Base-by-base conservation (phyloP, 805 yeast genomes). In the Lipomyces oligophaga region DNA sequence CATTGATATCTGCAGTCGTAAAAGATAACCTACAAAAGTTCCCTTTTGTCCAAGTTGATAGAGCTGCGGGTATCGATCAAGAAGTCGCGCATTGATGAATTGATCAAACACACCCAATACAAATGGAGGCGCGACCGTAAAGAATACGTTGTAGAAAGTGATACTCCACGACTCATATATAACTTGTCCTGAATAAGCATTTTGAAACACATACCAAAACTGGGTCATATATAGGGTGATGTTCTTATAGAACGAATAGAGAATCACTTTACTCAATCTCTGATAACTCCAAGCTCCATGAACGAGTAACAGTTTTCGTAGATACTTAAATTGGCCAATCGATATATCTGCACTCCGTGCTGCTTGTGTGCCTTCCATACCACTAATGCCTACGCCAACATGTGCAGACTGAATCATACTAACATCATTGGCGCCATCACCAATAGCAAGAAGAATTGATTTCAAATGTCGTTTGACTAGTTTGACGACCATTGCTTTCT, bases 301-400 rank as follows among this genome's bases (percentile, higher is more conserved):
- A 8, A 93, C 98, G 36, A 93, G 72, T 35, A 93, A 68, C 45
- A 93, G 68, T 63, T 85, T 88, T 60, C 80, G 79, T 68, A 93
- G 73, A 64, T 78, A 93, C 63, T 81, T 81, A 75, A 93, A 93
- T 65, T 93, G 97, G 0, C 96, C 97, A 66, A 94, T 87, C 0
- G 97, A 88, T 50, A 93, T 80, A 72, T 93, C 99, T 0, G 99
- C 97, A 65, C 95, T 83, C 65, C 99, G 77, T 0, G 98, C 97
- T 8, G 98, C 98, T 67, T 93, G 99, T 87, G 89, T 88, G 58
- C 99, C 99, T 69, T 93, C 99, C 90, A 88, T 83, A 56, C 99
- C 99, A 67, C 95, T 85, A 54, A 93, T 94, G 63, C 99, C 99
- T 20, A 93, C 96, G 54, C 99, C 99, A 43, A 93, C 96, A 66